A percentile compares a stretch with the other conserved stretches of the same genome.
These are phyloP conservation scores for Lactarius sp. DNA, from an alignment of 768 basidiomycete species.

Conservation along the genomic window DNA sequence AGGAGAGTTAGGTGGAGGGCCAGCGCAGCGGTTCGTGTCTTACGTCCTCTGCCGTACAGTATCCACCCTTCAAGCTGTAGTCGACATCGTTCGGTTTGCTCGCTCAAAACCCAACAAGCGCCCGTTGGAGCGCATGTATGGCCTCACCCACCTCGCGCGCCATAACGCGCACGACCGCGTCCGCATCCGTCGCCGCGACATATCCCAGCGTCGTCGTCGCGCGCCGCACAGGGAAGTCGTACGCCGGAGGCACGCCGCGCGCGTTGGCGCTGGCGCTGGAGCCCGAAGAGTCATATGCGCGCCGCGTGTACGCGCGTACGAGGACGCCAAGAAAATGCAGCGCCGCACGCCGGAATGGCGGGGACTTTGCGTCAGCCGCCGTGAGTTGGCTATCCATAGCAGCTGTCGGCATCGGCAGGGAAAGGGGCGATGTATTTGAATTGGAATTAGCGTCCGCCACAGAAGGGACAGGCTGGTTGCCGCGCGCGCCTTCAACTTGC, in stretches of 20 bases:
- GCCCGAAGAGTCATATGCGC: slow-evolving; percentile 35
- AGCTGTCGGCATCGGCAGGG: background rate
- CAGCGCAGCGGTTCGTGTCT: background rate
- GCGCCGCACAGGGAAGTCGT: slow-evolving; percentile 20
- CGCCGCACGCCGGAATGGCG: slow-evolving; percentile 79
- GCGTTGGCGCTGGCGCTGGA: no score
- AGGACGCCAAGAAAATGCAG: slow-evolving; percentile 75
- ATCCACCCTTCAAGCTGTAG: no score
- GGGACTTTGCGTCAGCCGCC: slow-evolving; percentile 56
- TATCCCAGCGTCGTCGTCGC: slow-evolving; percentile 21
- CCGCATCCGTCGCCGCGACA: slow-evolving; percentile 21
- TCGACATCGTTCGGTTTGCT: background rate
- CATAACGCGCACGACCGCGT: slow-evolving; percentile 24
- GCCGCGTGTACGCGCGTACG: slow-evolving; percentile 53
- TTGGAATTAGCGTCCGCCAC: background rate
- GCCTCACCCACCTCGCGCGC: slow-evolving; percentile 25
- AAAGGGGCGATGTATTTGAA: background rate
- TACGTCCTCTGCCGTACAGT: background rate
- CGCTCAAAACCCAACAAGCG: slow-evolving; percentile 12
- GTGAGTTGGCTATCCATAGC: slow-evolving; percentile 57
- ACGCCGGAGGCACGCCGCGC: background rate
- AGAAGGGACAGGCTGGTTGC: slow-evolving; percentile 1
- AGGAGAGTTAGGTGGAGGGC: background rate
- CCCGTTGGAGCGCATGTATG: slow-evolving; percentile 13
- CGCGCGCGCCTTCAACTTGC: slow-evolving; percentile 50